Base-by-base conservation (phyloP, 768 basidiomycete species). In the Neoboletus magnificus region DNA sequence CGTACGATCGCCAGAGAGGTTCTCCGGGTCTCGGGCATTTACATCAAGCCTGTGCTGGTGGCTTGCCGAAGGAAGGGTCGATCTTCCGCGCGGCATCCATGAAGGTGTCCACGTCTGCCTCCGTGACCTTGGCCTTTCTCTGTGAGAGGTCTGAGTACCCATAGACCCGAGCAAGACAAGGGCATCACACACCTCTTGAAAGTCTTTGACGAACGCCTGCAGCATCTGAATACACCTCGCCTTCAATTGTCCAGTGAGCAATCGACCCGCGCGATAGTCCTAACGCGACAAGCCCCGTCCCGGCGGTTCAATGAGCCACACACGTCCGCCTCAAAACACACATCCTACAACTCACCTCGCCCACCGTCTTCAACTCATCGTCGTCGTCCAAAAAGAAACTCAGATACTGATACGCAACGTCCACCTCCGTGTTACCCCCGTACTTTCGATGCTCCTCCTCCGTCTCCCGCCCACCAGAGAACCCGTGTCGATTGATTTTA, bases 341-440 rank as follows among this genome's bases (percentile, higher is more conserved):
- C 2, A 10, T 9, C 3, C 16, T 11, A 25, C n/a, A 4, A 6
- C 29, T 57, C 61, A 93, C 95, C 76, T 84, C 82, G 32, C 86
- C 91, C 49, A 98, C 70, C 63, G 76, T 77, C 59, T 79, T 83
- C 55, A 97, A 77, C 74, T 91, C 88, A n/a, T 84, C 90, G 57
- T 98, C 97, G 63, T 97, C 91, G 1, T 98, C 95, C 68, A 97
- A 76, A 72, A 98, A 97, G 81, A 98, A 98, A 12, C 85, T 81
- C 59, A 99, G 70, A 71, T 97, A 99, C 73, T 98, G 95, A 72
- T 93, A 98, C 54, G 87, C 81, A 52, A 99, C 92, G 71, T 99
- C 97, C 20, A 98, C 93, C 50, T 98, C 93, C 1, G 93, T 86
- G 70, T 98, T 81, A 0, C 97, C 97, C 5, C 97, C 97, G 18